Evolutionary conservation across 208 protist species (phyloP), one percentile per base, ranked within the genome.

Genomic region (Wallacemonas rigidus): DNA sequence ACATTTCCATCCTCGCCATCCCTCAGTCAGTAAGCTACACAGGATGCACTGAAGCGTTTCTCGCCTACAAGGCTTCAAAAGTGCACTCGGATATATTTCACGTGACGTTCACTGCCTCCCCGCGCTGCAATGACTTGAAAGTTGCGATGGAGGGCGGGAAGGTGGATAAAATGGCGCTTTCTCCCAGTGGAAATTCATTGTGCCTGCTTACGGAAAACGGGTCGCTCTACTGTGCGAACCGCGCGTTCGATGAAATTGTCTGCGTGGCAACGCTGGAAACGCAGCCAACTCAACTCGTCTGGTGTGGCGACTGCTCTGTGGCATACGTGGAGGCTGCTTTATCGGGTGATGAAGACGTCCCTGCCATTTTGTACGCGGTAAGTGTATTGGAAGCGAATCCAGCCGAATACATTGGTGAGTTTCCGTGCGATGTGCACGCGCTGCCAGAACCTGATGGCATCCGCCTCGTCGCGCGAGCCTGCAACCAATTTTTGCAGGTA

Each of bases 401-500:
- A 15, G 72, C 53, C 35, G 84, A 93, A 67, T 86, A 62, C 73
- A 77, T 95, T 43, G 74, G 76, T 64, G 86, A 91, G 60, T 73
- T 95, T 47, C 82, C 87, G 15, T 44, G 67, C 36, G 87, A 92
- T 71, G 47, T 74, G 2, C 65, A 80, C 47, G 62, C 89, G 39
- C 38, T 90, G 55, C 70, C 77, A 5, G 86, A 95, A 44, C 82
- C 64, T 26, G 90, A 95, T 75, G 90, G 90, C 12, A 71, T 85
- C 40, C 83, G 84, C 48, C 76, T 90, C 17, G 55, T 93, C 14
- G 85, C 81, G 35, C 69, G 48, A n/a, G 56, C 76, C 4, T 58
- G 60, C n/a, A 82, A 90, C 51, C 87, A 82, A 61, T 90, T 95
- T 83, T 60, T 95, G 69, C 87, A 95, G 62, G 76, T 85, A 1